phyloP scores from a whole-genome alignment of 2,329 filamentous ascomycete species.

The Diaporthe eres region DNA sequence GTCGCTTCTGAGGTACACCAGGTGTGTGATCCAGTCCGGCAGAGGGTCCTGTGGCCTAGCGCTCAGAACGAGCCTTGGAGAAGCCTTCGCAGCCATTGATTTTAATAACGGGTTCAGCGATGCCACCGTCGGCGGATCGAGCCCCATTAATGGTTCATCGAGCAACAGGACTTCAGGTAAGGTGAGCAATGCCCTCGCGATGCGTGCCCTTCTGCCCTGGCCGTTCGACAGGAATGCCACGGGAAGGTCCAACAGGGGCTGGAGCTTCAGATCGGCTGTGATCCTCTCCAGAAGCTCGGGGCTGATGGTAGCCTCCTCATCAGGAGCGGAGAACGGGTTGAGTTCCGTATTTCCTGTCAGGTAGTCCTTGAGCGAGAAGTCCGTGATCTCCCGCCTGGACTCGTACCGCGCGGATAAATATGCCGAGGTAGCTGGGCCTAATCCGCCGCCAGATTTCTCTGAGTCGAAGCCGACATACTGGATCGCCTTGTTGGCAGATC shows the following conservation, averaged over 20 bases:
- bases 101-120: constrained; percentile 80
- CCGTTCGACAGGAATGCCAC: constrained; percentile 94
- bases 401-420: constrained; percentile 95
- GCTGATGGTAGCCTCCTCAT: constrained; percentile 65
- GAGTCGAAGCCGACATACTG: constrained; percentile 93
- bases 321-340: constrained; percentile 74
- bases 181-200: constrained; percentile 86
- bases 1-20: constrained; percentile 79
- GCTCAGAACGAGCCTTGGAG: constrained; percentile 82
- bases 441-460: constrained; percentile 69
- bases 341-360: constrained; percentile 85
- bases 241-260: constrained; percentile 80
- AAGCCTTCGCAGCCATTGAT: constrained; percentile 74
- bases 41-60: constrained; percentile 88
- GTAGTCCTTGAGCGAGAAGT: constrained; percentile 88
- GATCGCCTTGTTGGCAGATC: constrained; percentile 77
- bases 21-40: constrained; percentile 91
- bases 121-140: constrained; percentile 86
- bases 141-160: constrained; percentile 96
- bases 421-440: constrained; percentile 74
- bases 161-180: constrained; percentile 86
- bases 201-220: constrained; percentile 87
- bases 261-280: constrained; percentile 77
- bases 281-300: constrained; percentile 71
- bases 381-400: constrained; percentile 85